Percentiles rank a stretch among this genome's conserved stretches.
phyloP scores from a whole-genome alignment of 805 yeast species.

The Ogataea zsoltii region DNA sequence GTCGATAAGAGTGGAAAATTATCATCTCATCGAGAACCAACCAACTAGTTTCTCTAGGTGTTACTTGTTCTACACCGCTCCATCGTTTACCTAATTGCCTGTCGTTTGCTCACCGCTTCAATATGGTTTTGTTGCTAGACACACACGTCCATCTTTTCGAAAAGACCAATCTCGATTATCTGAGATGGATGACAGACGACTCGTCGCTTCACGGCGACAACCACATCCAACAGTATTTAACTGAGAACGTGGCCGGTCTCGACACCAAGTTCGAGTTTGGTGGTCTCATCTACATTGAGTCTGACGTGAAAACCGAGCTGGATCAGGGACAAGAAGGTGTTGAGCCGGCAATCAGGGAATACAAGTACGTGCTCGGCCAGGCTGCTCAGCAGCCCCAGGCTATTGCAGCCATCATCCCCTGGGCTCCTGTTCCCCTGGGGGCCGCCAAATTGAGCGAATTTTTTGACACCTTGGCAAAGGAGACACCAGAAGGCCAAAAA shows the following conservation, averaged over 20 bases:
- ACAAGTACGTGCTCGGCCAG: constrained; percentile 25
- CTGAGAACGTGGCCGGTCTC: constrained; percentile 4
- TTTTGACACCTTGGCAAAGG: constrained; percentile 18
- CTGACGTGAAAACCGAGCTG: constrained; percentile 29
- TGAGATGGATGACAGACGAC: constrained; percentile 36
- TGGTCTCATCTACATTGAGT: constrained; percentile 38
- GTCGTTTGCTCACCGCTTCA: too few relatives aligned
- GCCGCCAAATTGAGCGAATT: constrained; percentile 19
- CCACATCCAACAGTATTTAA: constrained; percentile 31
- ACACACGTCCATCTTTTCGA: constrained; percentile 40
- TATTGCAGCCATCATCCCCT: constrained; percentile 37
- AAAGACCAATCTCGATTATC: constrained; percentile 16
- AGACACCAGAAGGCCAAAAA: constrained; percentile 6
- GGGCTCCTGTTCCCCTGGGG: constrained; percentile 46
- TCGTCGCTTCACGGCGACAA: constrained; percentile 28
- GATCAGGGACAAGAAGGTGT: constrained; percentile 23
- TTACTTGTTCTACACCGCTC: too few relatives aligned
- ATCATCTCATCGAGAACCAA: too few relatives aligned
- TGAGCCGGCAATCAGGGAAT: constrained; percentile 32
- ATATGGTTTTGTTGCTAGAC: constrained; percentile 24
- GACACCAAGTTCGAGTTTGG: constrained; percentile 24
- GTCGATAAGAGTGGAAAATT: neutral
- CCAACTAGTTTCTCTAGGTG: too few relatives aligned
- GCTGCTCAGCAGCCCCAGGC: constrained; percentile 8
- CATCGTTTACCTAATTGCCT: too few relatives aligned